Conservation (phyloP, 345 rosid species). For the Populus euphratica region DNA sequence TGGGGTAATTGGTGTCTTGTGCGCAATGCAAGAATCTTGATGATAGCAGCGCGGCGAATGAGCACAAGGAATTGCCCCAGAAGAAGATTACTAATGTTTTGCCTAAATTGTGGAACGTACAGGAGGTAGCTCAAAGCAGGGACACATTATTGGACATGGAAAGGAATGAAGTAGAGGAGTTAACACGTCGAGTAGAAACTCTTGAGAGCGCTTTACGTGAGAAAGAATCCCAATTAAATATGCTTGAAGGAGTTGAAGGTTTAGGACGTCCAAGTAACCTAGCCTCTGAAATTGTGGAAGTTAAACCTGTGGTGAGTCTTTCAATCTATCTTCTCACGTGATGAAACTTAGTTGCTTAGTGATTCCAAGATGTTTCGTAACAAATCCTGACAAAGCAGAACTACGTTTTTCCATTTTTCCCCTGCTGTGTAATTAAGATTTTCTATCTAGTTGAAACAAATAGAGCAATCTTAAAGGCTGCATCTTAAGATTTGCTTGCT, state of each 20-base stretch:
- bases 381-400: background rate
- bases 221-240: conserved; percentile 57
- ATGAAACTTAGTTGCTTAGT: background rate
- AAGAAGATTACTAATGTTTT: conserved; percentile 50
- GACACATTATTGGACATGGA: conserved; percentile 64
- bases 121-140: conserved; percentile 49
- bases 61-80: conserved; percentile 59
- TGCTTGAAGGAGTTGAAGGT: conserved; percentile 46
- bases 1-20: conserved; percentile 69
- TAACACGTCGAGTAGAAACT: conserved; percentile 54
- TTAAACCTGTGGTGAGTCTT: conserved; percentile 82
- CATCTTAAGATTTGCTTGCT: too few species aligned
- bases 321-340: background rate
- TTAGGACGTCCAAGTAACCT: conserved; percentile 32
- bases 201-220: conserved; percentile 62
- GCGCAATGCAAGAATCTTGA: conserved; percentile 45
- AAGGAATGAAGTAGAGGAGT: conserved; percentile 66
- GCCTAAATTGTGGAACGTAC: conserved; percentile 57
- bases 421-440: background rate
- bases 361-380: background rate
- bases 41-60: conserved; percentile 33
- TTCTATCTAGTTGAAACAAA: background rate
- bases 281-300: conserved; percentile 69
- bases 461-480: background rate
- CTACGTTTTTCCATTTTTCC: background rate